phyloP scores from a whole-genome alignment of 441 rosid genomes.

The Isatis lusitanica region DNA sequence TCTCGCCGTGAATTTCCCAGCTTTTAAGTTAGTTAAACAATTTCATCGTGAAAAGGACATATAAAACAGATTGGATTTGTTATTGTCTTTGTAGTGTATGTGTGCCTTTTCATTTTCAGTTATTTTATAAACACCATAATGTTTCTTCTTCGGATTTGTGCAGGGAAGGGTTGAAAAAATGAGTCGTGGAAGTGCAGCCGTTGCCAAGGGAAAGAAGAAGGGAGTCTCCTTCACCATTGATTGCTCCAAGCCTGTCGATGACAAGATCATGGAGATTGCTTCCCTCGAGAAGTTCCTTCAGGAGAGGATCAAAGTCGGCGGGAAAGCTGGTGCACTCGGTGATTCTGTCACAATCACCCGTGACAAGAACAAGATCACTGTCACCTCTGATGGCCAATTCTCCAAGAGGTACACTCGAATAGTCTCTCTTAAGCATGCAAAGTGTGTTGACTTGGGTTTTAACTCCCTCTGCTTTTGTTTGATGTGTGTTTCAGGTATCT shows the following conservation, averaged over 20 bases:
- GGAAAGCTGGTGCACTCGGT: slow-evolving; percentile 78
- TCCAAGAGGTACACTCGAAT: slow-evolving; percentile 71
- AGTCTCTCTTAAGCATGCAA: no score
- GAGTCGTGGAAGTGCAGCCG: slow-evolving; percentile 49
- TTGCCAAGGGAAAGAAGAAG: slow-evolving; percentile 82
- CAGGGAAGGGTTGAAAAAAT: slow-evolving; percentile 34
- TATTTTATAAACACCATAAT: not conserved
- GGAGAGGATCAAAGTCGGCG: slow-evolving; percentile 82
- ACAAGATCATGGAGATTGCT: slow-evolving; percentile 76
- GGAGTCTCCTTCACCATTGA: slow-evolving; percentile 69
- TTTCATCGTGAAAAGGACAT: not conserved
- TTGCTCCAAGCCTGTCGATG: slow-evolving; percentile 70
- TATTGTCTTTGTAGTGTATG: not conserved
- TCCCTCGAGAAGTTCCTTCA: slow-evolving; percentile 80
- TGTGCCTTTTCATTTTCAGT: not conserved
- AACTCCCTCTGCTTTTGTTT: not conserved
- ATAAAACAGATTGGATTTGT: no score
- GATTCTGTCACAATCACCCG: slow-evolving; percentile 58
- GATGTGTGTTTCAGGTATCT: slow-evolving; percentile 40
- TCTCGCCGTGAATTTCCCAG: not conserved
- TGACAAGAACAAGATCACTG: slow-evolving; percentile 72
- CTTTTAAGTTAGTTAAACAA: not conserved
- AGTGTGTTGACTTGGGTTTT: not conserved
- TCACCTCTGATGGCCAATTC: slow-evolving; percentile 65
- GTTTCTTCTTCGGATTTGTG: not conserved